These are phyloP conservation scores for Monilinia fructigena DNA, from an alignment of 2,329 filamentous ascomycete species.

Conservation along the genomic window DNA sequence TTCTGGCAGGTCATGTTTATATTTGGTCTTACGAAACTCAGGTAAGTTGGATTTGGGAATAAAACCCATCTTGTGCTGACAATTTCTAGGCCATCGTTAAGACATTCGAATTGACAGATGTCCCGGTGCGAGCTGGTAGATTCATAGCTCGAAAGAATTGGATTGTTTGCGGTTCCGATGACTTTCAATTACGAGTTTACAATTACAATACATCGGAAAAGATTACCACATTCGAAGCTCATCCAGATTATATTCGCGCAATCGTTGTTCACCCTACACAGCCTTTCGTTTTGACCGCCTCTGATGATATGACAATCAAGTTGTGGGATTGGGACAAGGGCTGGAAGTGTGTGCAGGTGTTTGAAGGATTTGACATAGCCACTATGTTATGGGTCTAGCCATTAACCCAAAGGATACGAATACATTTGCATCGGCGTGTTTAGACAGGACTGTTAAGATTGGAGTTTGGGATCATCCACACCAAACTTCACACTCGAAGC, in stretches of 20 bases:
- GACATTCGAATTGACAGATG: conserved; percentile 98
- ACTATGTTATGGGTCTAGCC: conserved; percentile 94
- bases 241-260: conserved; percentile 97
- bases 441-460: conserved; percentile 98
- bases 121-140: conserved; percentile 92
- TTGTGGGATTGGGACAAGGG: conserved; percentile 98
- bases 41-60: conserved; percentile 41
- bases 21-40: conserved; percentile 99
- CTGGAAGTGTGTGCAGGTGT: conserved; percentile 94
- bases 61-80: conserved; percentile 24
- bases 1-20: conserved; percentile 80
- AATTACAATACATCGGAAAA: conserved; percentile 99
- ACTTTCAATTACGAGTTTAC: conserved; percentile 86
- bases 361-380: conserved; percentile 93
- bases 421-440: conserved; percentile 87
- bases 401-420: conserved; percentile 98
- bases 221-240: conserved; percentile 94
- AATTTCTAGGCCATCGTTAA: conserved; percentile 76
- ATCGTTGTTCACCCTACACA: conserved; percentile 95
- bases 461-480: conserved; percentile 89
- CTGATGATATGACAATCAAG: conserved; percentile 98
- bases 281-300: conserved; percentile 92
- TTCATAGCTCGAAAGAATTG: conserved; percentile 99
- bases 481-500: conserved; percentile 97
- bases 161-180: conserved; percentile 93